Evolutionary conservation across 225 moss, liverwort and hornwort genomes (phyloP), one percentile per base, ranked within the genome.

Genomic region (Climacium dendroides): DNA sequence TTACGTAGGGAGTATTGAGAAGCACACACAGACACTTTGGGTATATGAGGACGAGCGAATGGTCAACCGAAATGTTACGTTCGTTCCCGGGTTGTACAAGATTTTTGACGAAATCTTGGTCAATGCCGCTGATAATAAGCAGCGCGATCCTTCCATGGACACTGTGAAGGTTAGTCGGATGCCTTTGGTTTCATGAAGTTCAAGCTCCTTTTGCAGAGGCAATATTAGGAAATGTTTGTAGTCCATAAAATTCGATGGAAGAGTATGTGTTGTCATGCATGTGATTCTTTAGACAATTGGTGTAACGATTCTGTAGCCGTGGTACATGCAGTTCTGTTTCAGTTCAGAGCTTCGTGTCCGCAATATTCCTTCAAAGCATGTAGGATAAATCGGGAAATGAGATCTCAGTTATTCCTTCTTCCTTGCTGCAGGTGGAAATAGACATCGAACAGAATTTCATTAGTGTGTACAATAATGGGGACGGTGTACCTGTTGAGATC

Each of bases 61-160:
- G 92, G 95, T 97, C n/a, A 92, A 91, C 50, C 94, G 99, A 77
- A 94, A 86, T 75, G 92, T 99, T 6, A 82, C 94, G 25, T 99
- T 96, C 87, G 99, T 99, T 52, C 99, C 99, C 48, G 99, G 99
- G 28, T 83, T 99, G 85, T 99, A 99, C 91, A 99, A 99, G 88
- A 99, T 99, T 60, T 99, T 99, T 79, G 99, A 99, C 76, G 99
- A 99, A 89, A 99, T 99, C 87, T 86, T 99, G 80, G 97, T 99
- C 19, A 99, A 97, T 91, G 97, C 99, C 7, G 95, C 99, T 18
- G 97, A 99, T 83, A 97, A 97, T 77, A 99, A 97, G 87, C 95
- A 95, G 89, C 93, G 97, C 24, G 99, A 99, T 82, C 89, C 94
- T 47, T 93, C 94, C 43, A 99, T 99, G 99, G 95, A 99, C 87